Evolutionary conservation across 2,329 filamentous ascomycete genomes (phyloP).

Genomic region (Penicillium sp.): DNA sequence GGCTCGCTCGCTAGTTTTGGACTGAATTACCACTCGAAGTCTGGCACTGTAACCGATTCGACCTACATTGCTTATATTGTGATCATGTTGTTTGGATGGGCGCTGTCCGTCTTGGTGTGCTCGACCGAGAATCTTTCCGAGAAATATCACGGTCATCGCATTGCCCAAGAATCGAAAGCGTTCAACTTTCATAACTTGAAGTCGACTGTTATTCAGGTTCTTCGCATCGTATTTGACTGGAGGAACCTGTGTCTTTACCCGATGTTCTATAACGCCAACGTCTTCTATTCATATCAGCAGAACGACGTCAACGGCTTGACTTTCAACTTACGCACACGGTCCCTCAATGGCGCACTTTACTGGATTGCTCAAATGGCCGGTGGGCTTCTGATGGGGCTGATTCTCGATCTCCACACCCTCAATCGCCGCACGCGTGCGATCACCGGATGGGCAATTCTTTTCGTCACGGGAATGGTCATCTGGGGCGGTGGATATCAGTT

Average conservation of each 20-base stretch:
- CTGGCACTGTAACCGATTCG: constrained; percentile 2
- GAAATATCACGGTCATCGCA: constrained; percentile 5
- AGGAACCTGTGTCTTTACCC: constrained; percentile 1
- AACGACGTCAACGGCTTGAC: constrained; percentile 2
- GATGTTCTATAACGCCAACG: constrained; percentile 2
- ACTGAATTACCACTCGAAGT: constrained; percentile 2
- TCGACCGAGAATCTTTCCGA: constrained; percentile 1
- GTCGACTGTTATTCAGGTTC: not conserved
- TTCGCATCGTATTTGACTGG: constrained; percentile 3
- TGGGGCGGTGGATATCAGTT: constrained; percentile 5
- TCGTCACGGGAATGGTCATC: not conserved
- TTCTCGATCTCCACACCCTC: not conserved
- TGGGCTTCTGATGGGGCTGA: not conserved
- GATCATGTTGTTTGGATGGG: constrained; percentile 1
- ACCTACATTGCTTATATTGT: constrained; percentile 2
- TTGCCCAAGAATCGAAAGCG: not conserved
- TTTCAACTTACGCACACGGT: not conserved
- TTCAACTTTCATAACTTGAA: constrained; percentile 1
- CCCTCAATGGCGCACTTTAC: constrained; percentile 1
- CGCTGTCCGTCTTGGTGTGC: constrained; percentile 5
- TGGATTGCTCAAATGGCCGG: constrained; percentile 3
- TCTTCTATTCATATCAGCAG: constrained; percentile 1
- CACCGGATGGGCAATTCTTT: constrained; percentile 1
- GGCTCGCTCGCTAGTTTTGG: constrained; percentile 2
- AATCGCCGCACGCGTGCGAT: not conserved